These are phyloP conservation scores for Fusarium sp. DNA, from an alignment of 2,329 filamentous ascomycete species.

Conservation along the genomic window DNA sequence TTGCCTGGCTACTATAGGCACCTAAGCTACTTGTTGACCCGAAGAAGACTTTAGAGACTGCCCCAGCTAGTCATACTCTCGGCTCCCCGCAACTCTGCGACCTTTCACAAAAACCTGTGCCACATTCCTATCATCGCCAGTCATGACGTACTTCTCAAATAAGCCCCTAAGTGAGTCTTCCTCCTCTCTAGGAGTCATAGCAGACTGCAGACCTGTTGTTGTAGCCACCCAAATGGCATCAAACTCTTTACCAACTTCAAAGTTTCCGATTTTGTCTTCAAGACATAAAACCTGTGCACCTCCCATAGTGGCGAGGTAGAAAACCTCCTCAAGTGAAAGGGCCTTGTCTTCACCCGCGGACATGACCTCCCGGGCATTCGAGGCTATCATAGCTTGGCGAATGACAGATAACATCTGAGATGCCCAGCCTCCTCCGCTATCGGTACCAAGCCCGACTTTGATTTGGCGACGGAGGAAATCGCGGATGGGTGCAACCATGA, in stretches of 20 bases:
- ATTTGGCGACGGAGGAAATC: constrained; percentile 5
- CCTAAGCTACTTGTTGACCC: accelerated
- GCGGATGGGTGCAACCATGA: constrained; percentile 13
- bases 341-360: neutral
- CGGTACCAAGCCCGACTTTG: constrained; percentile 5
- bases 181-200: constrained; percentile 4
- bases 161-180: neutral
- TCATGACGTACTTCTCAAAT: constrained; percentile 23
- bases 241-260: constrained; percentile 13
- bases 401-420: constrained; percentile 16
- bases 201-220: neutral
- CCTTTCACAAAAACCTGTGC: constrained; percentile 8
- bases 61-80: neutral
- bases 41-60: accelerated
- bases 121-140: constrained; percentile 12
- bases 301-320: neutral
- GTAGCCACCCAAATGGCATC: constrained; percentile 7
- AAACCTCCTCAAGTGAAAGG: constrained; percentile 12
- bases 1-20: neutral
- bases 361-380: neutral
- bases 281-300: constrained; percentile 5
- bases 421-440: constrained; percentile 17
- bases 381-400: constrained; percentile 15
- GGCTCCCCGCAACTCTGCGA: neutral
- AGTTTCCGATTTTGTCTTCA: neutral